These are phyloP conservation scores for Fusarium sp. DNA, from an alignment of 2,329 filamentous ascomycete genomes.

Conservation along the genomic window DNA sequence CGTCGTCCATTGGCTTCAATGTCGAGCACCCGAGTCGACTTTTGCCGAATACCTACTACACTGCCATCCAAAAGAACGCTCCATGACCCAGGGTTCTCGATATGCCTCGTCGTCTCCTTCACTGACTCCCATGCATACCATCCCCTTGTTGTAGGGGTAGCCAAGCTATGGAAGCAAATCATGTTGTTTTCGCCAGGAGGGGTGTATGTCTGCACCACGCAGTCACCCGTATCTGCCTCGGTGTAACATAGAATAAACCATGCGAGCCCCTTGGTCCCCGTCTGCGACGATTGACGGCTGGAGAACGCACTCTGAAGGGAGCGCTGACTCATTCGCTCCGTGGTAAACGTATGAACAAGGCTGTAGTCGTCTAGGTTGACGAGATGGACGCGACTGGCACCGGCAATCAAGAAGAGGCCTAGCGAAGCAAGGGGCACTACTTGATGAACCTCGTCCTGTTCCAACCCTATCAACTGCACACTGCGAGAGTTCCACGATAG, in stretches of 20 bases:
- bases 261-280: conserved; percentile 71
- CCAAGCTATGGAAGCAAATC: conserved; percentile 68
- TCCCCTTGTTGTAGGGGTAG: conserved; percentile 57
- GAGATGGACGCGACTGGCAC: conserved; percentile 72
- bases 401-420: conserved; percentile 73
- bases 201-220: conserved; percentile 76
- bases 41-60: conserved; percentile 74
- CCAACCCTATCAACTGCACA: conserved; percentile 59
- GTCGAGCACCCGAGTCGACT: conserved; percentile 44
- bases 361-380: conserved; percentile 60
- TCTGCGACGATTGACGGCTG: conserved; percentile 56
- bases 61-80: conserved; percentile 73
- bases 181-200: conserved; percentile 67
- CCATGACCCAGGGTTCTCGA: conserved; percentile 78
- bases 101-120: conserved; percentile 65
- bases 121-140: conserved; percentile 69
- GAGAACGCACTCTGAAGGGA: conserved; percentile 75
- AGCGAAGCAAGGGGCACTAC: conserved; percentile 73
- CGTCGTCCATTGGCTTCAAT: conserved; percentile 32
- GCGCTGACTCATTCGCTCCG: conserved; percentile 70
- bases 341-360: conserved; percentile 74
- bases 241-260: conserved; percentile 78
- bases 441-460: conserved; percentile 65
- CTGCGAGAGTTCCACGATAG: conserved; percentile 67
- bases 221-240: conserved; percentile 71